These are phyloP conservation scores for Aspergillus sp. DNA, from an alignment of 2,329 filamentous ascomycete species.

Conservation along the genomic window DNA sequence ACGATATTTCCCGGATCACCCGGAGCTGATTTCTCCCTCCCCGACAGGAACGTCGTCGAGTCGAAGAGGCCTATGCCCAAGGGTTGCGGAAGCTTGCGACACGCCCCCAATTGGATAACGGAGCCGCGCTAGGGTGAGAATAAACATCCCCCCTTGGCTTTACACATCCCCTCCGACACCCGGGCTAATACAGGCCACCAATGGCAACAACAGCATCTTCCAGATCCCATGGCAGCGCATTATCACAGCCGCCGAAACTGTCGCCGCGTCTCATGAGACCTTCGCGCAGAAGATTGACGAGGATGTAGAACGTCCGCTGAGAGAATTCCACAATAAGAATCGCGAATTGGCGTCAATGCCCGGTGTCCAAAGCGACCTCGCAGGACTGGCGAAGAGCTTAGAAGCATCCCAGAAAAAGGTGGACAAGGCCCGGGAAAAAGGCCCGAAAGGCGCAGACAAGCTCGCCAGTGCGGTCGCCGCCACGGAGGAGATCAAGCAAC, in stretches of 20 bases:
- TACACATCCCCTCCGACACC: neutral
- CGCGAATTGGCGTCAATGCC: conserved; percentile 75
- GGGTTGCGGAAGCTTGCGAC: conserved; percentile 77
- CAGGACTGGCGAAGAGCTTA: conserved; percentile 77
- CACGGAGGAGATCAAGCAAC: conserved; percentile 72
- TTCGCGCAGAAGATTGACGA: conserved; percentile 79
- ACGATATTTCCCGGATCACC: conserved; percentile 7
- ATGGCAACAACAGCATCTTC: conserved; percentile 66
- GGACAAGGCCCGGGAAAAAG: conserved; percentile 81
- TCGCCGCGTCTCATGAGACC: conserved; percentile 78
- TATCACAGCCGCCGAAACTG: conserved; percentile 70
- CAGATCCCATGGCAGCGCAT: conserved; percentile 87
- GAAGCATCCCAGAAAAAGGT: conserved; percentile 79
- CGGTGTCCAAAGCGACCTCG: conserved; percentile 77
- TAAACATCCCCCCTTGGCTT: neutral
- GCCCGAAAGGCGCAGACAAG: conserved; percentile 68
- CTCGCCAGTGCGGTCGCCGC: conserved; percentile 70
- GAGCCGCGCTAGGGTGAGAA: conserved; percentile 81
- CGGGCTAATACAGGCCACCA: conserved; percentile 11
- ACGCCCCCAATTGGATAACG: conserved; percentile 69
- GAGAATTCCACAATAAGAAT: conserved; percentile 68
- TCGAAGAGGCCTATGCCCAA: conserved; percentile 86
- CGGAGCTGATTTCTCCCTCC: conserved; percentile 9
- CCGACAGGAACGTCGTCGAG: conserved; percentile 77
- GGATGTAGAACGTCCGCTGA: conserved; percentile 82